A percentile compares a stretch with the other conserved stretches of the same genome.
Conservation (phyloP, 257 asterid species). For the Craterostigma plantagineum region DNA sequence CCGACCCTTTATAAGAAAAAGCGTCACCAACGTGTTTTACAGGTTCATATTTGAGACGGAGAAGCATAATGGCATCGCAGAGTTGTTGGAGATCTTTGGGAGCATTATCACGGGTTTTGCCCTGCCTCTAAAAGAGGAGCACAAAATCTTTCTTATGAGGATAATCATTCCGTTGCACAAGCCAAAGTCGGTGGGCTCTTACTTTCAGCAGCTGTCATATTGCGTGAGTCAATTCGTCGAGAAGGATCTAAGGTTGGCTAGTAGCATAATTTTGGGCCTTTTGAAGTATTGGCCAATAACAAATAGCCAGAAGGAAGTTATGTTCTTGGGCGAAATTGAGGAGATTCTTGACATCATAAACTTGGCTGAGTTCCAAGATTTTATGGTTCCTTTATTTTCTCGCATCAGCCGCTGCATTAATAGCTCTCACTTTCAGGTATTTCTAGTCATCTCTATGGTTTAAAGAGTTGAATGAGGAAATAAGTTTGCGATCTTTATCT, state of each 20-base stretch:
- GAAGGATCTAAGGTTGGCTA: slow-evolving; percentile 76
- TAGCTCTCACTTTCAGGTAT: slow-evolving; percentile 86
- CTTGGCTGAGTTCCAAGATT: slow-evolving; percentile 65
- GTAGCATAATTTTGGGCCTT: slow-evolving; percentile 54
- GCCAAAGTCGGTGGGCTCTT: slow-evolving; percentile 62
- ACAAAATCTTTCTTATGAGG: slow-evolving; percentile 67
- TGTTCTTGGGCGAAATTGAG: slow-evolving; percentile 81
- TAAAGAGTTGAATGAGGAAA: too few relatives aligned
- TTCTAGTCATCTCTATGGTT: neutral
- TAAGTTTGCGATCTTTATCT: neutral
- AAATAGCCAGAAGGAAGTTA: slow-evolving; percentile 81
- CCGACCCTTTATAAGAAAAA: slow-evolving; percentile 61
- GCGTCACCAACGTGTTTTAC: slow-evolving; percentile 60
- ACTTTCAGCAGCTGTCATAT: slow-evolving; percentile 69
- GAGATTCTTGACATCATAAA: slow-evolving; percentile 67
- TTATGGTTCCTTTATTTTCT: slow-evolving; percentile 71
- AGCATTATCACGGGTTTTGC: slow-evolving; percentile 92
- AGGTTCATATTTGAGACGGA: slow-evolving; percentile 59
- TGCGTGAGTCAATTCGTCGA: slow-evolving; percentile 73
- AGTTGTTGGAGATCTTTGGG: slow-evolving; percentile 78
- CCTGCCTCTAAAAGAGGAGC: slow-evolving; percentile 82
- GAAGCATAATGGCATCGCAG: slow-evolving; percentile 73
- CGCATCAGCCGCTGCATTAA: slow-evolving; percentile 59
- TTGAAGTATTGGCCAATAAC: slow-evolving; percentile 88
- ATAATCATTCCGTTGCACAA: slow-evolving; percentile 73